Evolutionary conservation across 2,329 filamentous ascomycete species (phyloP).

Genomic region (Septoria linicola): DNA sequence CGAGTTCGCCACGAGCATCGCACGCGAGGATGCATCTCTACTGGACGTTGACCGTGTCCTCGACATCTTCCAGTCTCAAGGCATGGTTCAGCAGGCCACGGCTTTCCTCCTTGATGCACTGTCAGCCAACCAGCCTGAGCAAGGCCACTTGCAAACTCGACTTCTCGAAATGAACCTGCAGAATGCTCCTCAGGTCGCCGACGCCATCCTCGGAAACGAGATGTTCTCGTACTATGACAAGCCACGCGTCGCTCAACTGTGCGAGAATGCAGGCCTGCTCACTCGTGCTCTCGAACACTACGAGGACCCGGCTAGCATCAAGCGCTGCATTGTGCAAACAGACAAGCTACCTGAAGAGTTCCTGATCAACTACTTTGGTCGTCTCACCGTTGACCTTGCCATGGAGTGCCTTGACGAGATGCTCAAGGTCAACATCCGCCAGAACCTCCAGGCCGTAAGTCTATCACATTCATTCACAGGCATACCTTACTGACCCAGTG

Average conservation of each 20-base stretch:
- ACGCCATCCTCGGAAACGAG: conserved; percentile 95
- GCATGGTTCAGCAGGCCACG: conserved; percentile 95
- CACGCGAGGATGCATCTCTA: conserved; percentile 81
- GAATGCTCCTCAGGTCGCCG: conserved; percentile 94
- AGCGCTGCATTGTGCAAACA: conserved; percentile 82
- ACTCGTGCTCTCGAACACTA: conserved; percentile 82
- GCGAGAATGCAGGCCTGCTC: conserved; percentile 82
- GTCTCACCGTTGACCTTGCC: conserved; percentile 91
- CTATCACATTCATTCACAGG: too few species aligned
- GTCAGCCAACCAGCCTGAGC: conserved; percentile 91
- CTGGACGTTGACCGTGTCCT: conserved; percentile 93
- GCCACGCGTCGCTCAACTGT: conserved; percentile 80
- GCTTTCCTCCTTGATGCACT: conserved; percentile 96
- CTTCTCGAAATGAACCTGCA: conserved; percentile 97
- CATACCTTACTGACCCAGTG: too few species aligned
- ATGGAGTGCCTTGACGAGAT: conserved; percentile 93
- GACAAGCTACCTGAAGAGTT: conserved; percentile 89
- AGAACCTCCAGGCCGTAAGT: conserved; percentile 74
- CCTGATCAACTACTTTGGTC: conserved; percentile 88
- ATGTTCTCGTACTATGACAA: conserved; percentile 99
- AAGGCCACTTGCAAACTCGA: conserved; percentile 88
- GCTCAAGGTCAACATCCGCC: conserved; percentile 93
- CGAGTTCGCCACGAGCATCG: conserved; percentile 90
- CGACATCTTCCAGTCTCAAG: conserved; percentile 96
- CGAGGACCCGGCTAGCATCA: conserved; percentile 83